phyloP scores from a whole-genome alignment of 2,329 filamentous ascomycete genomes.

The Epicoccum nigrum region DNA sequence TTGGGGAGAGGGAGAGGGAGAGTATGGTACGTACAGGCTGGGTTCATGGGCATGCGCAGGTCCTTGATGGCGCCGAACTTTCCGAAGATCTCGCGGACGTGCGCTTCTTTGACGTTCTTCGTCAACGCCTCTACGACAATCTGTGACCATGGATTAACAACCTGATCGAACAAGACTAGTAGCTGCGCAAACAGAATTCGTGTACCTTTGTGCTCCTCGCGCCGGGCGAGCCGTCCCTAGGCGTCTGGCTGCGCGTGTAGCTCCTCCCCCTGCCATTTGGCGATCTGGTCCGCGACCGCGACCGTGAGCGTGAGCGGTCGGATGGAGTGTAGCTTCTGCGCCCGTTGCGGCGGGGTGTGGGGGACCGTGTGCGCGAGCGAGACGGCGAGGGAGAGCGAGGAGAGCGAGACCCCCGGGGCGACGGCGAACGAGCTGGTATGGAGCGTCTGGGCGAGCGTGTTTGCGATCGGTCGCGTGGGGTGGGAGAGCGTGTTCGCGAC shows the following conservation, averaged over 20 bases:
- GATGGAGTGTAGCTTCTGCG: constrained; percentile 42
- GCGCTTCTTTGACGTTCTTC: constrained; percentile 88
- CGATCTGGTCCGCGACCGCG: constrained; percentile 34
- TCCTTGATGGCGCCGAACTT: constrained; percentile 85
- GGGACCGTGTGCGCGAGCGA: constrained; percentile 27
- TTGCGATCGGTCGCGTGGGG: constrained; percentile 51
- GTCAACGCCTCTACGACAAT: constrained; percentile 96
- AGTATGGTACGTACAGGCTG: constrained; percentile 73
- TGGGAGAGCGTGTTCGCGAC: constrained; percentile 38
- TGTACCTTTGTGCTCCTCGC: constrained; percentile 49
- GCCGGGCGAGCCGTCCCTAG: constrained; percentile 41
- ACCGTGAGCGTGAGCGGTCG: constrained; percentile 33
- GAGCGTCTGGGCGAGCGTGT: constrained; percentile 37
- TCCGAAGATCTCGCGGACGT: constrained; percentile 91
- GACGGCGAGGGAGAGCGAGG: constrained; percentile 47
- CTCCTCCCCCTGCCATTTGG: constrained; percentile 40
- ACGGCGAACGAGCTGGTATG: constrained; percentile 33
- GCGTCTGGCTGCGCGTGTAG: constrained; percentile 44
- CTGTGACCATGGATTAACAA: constrained; percentile 53
- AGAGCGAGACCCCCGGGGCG: constrained; percentile 46
- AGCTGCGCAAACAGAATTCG: background rate
- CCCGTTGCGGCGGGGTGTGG: constrained; percentile 45
- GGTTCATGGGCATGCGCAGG: constrained; percentile 88
- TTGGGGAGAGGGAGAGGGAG: background rate
- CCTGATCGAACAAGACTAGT: constrained; percentile 5